Percentiles rank a stretch among this genome's conserved stretches.
Evolutionary conservation across 352 stramenopile genomes (phyloP).

Genomic region (Elongisporangium prolatum): DNA sequence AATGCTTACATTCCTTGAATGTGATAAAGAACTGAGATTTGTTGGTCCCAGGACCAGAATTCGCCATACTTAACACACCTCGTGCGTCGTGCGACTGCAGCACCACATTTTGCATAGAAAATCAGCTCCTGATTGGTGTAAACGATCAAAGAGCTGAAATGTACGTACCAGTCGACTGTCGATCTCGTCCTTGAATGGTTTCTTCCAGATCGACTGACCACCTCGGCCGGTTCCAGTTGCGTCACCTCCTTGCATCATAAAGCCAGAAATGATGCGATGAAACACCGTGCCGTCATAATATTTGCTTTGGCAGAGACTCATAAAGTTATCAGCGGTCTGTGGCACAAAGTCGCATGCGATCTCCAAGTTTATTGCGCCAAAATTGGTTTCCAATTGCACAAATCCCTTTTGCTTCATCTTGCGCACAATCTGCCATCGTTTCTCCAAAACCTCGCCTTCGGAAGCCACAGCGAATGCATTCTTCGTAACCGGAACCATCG

Average conservation of each 20-base stretch:
- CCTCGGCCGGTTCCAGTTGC: conserved; percentile 94
- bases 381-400: conserved; percentile 92
- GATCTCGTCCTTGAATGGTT: conserved; percentile 96
- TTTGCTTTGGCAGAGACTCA: conserved; percentile 88
- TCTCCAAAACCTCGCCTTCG: conserved; percentile 53
- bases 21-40: conserved; percentile 99
- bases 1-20: conserved; percentile 92
- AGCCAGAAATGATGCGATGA: conserved; percentile 95
- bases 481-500: conserved; percentile 69
- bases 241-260: conserved; percentile 95
- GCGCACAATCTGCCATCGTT: conserved; percentile 84
- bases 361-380: conserved; percentile 94
- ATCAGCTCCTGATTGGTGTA: background rate
- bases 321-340: conserved; percentile 96
- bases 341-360: conserved; percentile 97
- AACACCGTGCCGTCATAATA: conserved; percentile 96
- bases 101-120: background rate
- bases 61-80: conserved; percentile 97
- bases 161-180: conserved; percentile 87
- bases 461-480: conserved; percentile 48
- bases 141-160: conserved; percentile 2
- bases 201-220: conserved; percentile 92
- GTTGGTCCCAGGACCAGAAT: conserved; percentile 94
- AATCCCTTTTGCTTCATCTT: conserved; percentile 96
- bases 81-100: conserved; percentile 74